Evolutionary conservation across 2,329 filamentous ascomycete species (phyloP).

Genomic region (Arthrobotrys megalospora): DNA sequence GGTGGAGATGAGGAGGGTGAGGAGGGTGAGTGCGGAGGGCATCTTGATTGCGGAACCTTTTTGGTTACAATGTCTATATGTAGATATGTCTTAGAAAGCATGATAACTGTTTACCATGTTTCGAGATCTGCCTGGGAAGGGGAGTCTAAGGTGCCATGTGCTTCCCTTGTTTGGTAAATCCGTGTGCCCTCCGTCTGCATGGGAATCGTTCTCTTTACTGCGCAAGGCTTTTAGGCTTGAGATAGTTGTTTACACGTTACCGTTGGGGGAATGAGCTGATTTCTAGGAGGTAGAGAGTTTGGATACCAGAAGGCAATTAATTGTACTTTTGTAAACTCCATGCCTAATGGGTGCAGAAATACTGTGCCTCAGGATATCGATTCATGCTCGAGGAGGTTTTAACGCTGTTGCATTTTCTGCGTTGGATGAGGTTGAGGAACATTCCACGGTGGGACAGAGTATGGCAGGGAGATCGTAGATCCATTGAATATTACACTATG

Average conservation of each 20-base stretch:
- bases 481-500: neutral
- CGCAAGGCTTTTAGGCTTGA: neutral
- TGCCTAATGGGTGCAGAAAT: too few relatives aligned
- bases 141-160: neutral
- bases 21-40: neutral
- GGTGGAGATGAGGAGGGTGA: slow-evolving; percentile 2
- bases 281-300: too few relatives aligned
- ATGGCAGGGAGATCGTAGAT: neutral
- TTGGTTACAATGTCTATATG: neutral
- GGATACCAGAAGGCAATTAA: too few relatives aligned
- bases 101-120: neutral
- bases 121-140: neutral
- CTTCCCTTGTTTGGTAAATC: neutral
- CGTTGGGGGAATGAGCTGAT: too few relatives aligned
- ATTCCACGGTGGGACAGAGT: too few relatives aligned
- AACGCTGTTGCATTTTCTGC: slow-evolving; percentile 29
- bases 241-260: neutral
- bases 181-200: neutral
- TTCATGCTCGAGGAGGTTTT: neutral
- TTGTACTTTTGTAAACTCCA: neutral
- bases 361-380: too few relatives aligned
- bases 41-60: neutral
- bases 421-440: too few relatives aligned
- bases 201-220: slow-evolving; percentile 9
- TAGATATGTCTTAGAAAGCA: neutral